Evolutionary conservation across 441 rosid genomes (phyloP), one percentile per base, ranked within the genome.

Genomic region (Pelargonium citronellum): DNA sequence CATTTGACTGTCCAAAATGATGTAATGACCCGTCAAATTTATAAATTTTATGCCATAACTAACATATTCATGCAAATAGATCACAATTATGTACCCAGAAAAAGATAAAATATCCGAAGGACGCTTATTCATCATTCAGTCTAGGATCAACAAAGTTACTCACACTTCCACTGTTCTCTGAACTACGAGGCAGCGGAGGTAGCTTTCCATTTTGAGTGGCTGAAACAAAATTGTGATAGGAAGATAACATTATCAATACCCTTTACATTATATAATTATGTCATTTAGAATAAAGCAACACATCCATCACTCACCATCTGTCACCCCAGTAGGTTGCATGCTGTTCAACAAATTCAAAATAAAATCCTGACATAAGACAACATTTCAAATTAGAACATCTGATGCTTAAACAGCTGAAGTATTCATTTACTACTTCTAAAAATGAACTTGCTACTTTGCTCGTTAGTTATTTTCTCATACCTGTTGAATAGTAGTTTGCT

Each of bases 401-500:
- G 22, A 9, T 49, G 44, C 43, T 20, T 60, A 10, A 19, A 20
- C 27, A 58, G 20, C 24, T 53, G 60, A 15, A 53, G 60, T 53
- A 7, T 53, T 46, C 20, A 4, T n/a, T 6, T 53, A 53, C 20
- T 16, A 53, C 47, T 19, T 20, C 46, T 37, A 22, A 44, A 19
- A 24, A 47, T 66, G 19, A 53, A 66, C 55, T 16, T 11, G 37
- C 62, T 17, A 57, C 8, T n/a, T 47, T 34, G 68, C n/a, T 1
- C 37, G n/a, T 6, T 51, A 61, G 61, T 64, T 34, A 70, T 7
- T 73, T 70, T 69, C 53, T 34, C 55, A 57, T 79, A 95, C 99
- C 92, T 91, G 97, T 79, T 95, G 99, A 78, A 85, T 39, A 57
- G 97, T 75, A 75, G 83, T 92, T 81, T 95, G 99, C 86, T 91